A percentile compares a stretch with the other conserved stretches of the same genome.
phyloP scores from a whole-genome alignment of 805 yeast genomes.

The Yamadazyma laniorum region DNA sequence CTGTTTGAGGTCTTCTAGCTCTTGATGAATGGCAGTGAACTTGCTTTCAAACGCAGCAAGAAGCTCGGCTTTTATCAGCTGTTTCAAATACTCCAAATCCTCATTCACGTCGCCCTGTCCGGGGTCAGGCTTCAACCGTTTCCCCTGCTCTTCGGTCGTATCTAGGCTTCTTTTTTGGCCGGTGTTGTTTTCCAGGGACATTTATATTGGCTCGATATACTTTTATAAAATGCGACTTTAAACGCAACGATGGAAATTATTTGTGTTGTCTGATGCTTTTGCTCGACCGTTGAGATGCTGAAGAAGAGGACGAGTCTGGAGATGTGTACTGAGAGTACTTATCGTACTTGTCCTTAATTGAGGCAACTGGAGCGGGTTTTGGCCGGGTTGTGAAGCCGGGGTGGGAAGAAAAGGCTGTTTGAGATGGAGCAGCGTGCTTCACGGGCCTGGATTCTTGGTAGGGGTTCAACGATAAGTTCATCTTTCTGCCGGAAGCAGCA shows the following conservation, averaged over 20 bases:
- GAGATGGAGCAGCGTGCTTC: neutral
- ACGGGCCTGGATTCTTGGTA: slow-evolving; percentile 2
- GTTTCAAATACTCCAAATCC: slow-evolving; percentile 24
- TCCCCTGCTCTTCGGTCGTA: slow-evolving; percentile 12
- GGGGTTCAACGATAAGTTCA: slow-evolving; percentile 18
- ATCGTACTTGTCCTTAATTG: slow-evolving; percentile 23
- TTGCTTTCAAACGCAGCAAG: slow-evolving; percentile 19
- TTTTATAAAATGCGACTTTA: neutral
- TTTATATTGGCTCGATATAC: neutral
- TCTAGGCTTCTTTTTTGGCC: slow-evolving; percentile 19
- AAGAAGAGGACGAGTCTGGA: neutral
- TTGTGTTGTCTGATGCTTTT: slow-evolving; percentile 1
- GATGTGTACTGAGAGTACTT: slow-evolving; percentile 15
- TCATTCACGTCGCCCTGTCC: neutral
- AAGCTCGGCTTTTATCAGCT: slow-evolving; percentile 31
- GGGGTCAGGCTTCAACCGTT: slow-evolving; percentile 9
- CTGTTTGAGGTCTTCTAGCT: slow-evolving; percentile 19
- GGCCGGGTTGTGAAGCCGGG: neutral
- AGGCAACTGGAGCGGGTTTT: neutral
- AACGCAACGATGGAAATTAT: neutral
- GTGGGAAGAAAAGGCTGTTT: neutral
- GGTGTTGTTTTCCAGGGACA: slow-evolving; percentile 7
- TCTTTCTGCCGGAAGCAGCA: slow-evolving; percentile 32
- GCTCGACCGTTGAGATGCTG: slow-evolving; percentile 4
- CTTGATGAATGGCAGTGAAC: slow-evolving; percentile 20